Evolutionary conservation across 208 protist genomes (phyloP), one percentile per base, ranked within the genome.

Genomic region (Herpetomonas tarakana): DNA sequence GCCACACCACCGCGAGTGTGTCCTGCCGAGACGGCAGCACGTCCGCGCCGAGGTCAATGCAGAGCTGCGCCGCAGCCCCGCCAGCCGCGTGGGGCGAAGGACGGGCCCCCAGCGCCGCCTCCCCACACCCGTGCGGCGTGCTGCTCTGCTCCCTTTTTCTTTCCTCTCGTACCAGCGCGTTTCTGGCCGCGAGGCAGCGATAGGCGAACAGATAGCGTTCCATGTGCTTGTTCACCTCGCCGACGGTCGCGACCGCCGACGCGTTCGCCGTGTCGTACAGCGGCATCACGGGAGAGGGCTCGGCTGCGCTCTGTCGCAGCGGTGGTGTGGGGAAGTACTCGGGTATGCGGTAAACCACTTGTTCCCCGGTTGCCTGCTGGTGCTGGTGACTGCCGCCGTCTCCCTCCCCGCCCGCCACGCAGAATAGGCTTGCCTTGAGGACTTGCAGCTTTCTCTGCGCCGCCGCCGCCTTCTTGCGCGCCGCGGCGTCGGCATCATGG

Each of bases 191-290:
- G 45, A 29, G 22, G 24, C 68, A 70, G 26, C 56, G 29, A 38
- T 75, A 72, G 18, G 56, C 61, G n/a, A 71, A 49, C 2, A 81
- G 52, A 28, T 86, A 86, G 22, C 54, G 52, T 47, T 79, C 72
- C 68, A 86, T 81, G 46, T 76, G 57, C 22, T 62, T 58, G 45
- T 81, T 86, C 28, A 81, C 56, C 21, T 60, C 53, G 11, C 56
- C 51, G n/a, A 79, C 68, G 1, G 78, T 21, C 1, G 45, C 52
- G 18, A 58, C 41, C 12, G 79, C 9, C 0, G 38, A 29, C 21
- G 62, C 52, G 44, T 64, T 47, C 3, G 38, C 51, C 11, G 39
- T 35, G 28, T 61, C 47, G 56, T 75, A 85, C 21, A 81, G 27
- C 24, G 52, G 35, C 35, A n/a, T n/a, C 26, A 60, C 55, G 18